These are phyloP conservation scores for Talaromyces sp. DNA, from an alignment of 2,329 filamentous ascomycete genomes.

Conservation along the genomic window DNA sequence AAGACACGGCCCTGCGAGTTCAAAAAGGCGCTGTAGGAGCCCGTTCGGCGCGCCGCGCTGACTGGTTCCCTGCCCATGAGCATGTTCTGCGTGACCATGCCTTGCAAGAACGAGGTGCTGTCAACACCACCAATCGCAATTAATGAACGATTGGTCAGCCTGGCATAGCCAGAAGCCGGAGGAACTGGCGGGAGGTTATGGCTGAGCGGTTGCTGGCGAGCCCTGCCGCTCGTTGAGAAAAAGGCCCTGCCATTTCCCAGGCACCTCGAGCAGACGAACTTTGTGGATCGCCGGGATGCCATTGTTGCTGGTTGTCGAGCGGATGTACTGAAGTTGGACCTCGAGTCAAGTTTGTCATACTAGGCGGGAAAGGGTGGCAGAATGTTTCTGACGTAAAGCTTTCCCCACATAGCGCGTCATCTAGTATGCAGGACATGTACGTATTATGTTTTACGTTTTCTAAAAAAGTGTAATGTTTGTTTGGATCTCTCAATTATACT, in stretches of 20 bases:
- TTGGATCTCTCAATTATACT: not conserved
- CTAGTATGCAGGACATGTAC: too few species aligned
- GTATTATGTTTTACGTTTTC: not conserved
- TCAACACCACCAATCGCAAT: constrained; percentile 76
- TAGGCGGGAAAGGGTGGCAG: not conserved
- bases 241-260: constrained; percentile 16
- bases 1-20: constrained; percentile 79
- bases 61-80: constrained; percentile 40
- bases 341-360: not conserved
- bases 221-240: constrained; percentile 26
- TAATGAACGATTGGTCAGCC: constrained; percentile 67
- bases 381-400: not conserved
- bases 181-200: constrained; percentile 27
- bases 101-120: constrained; percentile 79
- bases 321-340: not conserved
- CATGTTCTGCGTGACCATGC: constrained; percentile 73
- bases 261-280: constrained; percentile 26
- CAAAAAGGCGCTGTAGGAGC: constrained; percentile 78
- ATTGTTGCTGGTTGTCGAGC: constrained; percentile 15
- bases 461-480: not conserved
- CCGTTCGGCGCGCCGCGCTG: constrained; percentile 35
- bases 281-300: constrained; percentile 20
- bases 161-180: constrained; percentile 43
- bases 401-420: not conserved
- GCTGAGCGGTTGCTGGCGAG: constrained; percentile 13